A percentile compares a stretch with the other conserved stretches of the same genome.
phyloP scores from a whole-genome alignment of 805 yeast genomes.

The Candida golubevii region DNA sequence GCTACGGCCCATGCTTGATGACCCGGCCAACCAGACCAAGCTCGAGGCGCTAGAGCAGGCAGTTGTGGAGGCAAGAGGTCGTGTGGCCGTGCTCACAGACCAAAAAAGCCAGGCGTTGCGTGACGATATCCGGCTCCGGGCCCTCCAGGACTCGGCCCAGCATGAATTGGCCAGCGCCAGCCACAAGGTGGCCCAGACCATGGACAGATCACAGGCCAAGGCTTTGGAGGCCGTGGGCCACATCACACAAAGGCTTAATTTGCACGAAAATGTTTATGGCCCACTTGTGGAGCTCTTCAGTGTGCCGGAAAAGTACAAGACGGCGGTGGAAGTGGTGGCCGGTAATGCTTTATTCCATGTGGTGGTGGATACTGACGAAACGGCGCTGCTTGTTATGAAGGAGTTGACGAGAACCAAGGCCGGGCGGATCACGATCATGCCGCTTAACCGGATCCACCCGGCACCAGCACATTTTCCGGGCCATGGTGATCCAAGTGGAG shows the following conservation, averaged over 20 bases:
- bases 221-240: conserved; percentile 69
- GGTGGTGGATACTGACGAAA: conserved; percentile 82
- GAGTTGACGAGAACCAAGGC: conserved; percentile 63
- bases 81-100: conserved; percentile 50
- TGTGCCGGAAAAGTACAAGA: conserved; percentile 76
- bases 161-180: conserved; percentile 56
- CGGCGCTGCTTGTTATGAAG: conserved; percentile 76
- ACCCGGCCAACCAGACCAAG: background rate
- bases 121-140: conserved; percentile 60
- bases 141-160: conserved; percentile 50
- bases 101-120: conserved; percentile 75
- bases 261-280: conserved; percentile 65
- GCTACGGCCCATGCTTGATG: conserved; percentile 1
- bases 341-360: conserved; percentile 83
- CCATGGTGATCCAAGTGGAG: too few relatives aligned
- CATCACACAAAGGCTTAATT: conserved; percentile 55
- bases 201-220: conserved; percentile 64
- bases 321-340: conserved; percentile 86
- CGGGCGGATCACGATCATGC: conserved; percentile 90
- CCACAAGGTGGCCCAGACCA: conserved; percentile 61
- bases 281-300: conserved; percentile 79
- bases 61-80: conserved; percentile 38
- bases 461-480: conserved; percentile 48
- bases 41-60: conserved; percentile 23
- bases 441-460: conserved; percentile 64